Base-by-base conservation (phyloP, 2,329 filamentous ascomycete genomes). In the Balansia obtecta region DNA sequence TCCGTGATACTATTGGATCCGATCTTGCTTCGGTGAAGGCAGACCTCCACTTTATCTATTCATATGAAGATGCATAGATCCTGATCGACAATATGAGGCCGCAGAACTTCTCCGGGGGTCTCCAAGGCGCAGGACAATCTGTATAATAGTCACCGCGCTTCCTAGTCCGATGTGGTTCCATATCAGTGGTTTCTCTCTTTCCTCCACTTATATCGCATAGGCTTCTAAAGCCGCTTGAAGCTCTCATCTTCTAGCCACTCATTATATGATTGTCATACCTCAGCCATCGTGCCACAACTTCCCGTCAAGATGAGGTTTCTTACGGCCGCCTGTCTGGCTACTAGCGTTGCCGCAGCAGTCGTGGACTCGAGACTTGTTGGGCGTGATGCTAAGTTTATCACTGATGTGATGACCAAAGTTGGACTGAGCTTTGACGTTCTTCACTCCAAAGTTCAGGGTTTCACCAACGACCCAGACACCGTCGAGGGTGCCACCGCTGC, bases 241-340 rank as follows among this genome's bases (percentile, higher is more conserved):
- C 43, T 30, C 33, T 13, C 22, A 49, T 50, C 44, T 50, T 42
- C 47, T 45, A 52, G 47, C 40, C 51, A 45, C 27, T 50, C 51
- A 33, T 50, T 50, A 2, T 13, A 32, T 46, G 13, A 18, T 46
- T 40, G 2, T 43, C 8, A 37, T 39, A 30, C 27, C 18, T 18
- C 27, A 18, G 15, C 9, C 15, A 22, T 10, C 30, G 20, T 32
- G 39, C 32, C 40, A 4, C 22, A 10, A 15, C 10, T 38, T 33
- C 12, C 3, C 32, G 2, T 38, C 27, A 44, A 32, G 33, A 50
- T 50, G 51, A 52, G 47, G 48, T 45, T 52, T 27, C n/a, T 50
- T 15, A 22, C 45, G 15, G 45, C 41, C 27, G 44, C 48, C 45
- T 50, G 39, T 43, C 37, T 52, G 48, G 51, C 51, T 13, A 34